These are phyloP conservation scores for Lachnellula cervina DNA, from an alignment of 2,329 filamentous ascomycete species.

Conservation along the genomic window DNA sequence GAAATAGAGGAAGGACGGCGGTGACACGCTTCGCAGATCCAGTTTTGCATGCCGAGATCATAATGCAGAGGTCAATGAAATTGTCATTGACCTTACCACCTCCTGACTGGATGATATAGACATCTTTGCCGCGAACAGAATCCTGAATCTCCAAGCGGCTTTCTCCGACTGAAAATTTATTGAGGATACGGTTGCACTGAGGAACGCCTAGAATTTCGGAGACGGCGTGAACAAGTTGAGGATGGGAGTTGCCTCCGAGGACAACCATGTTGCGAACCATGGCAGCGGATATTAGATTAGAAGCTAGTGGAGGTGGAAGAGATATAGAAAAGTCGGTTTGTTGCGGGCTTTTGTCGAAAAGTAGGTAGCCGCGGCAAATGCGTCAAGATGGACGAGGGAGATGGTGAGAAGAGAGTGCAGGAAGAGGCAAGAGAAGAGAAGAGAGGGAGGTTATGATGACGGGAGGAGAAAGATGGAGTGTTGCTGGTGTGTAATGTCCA, in stretches of 20 bases:
- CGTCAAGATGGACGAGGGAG: neutral
- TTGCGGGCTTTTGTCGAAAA: conserved; percentile 21
- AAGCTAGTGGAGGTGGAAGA: too few relatives aligned
- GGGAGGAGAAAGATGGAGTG: conserved; percentile 7
- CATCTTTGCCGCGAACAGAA: conserved; percentile 95
- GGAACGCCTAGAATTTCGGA: conserved; percentile 85
- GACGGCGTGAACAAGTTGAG: conserved; percentile 77
- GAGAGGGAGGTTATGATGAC: conserved; percentile 9
- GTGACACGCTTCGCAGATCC: conserved; percentile 91
- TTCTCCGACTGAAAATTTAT: conserved; percentile 93
- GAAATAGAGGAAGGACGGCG: conserved; percentile 90
- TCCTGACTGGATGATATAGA: conserved; percentile 95
- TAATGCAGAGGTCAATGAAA: conserved; percentile 94
- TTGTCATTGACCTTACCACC: conserved; percentile 93
- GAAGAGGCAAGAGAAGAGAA: neutral
- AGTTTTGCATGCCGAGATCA: conserved; percentile 95
- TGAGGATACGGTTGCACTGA: conserved; percentile 75
- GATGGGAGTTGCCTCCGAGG: conserved; percentile 89
- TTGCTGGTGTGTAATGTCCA: conserved; percentile 18
- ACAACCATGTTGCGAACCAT: conserved; percentile 97
- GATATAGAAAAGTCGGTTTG: conserved; percentile 8
- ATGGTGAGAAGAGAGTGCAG: neutral
- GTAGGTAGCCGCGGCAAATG: conserved; percentile 18
- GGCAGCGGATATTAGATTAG: too few relatives aligned
- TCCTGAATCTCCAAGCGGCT: conserved; percentile 94